phyloP scores from a whole-genome alignment of 345 rosid species.

The Stellera chamaejasme region DNA sequence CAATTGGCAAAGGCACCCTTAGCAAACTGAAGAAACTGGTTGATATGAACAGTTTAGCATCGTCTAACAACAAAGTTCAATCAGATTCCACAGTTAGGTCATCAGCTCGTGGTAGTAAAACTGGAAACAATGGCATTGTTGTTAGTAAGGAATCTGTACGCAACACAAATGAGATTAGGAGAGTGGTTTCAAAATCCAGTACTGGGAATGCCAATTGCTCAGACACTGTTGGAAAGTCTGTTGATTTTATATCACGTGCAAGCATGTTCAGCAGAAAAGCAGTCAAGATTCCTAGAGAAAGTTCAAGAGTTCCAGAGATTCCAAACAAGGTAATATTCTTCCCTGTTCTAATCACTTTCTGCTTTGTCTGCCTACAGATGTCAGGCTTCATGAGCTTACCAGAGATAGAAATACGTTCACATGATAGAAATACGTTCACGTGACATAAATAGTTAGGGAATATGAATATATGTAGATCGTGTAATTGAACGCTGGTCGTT shows the following conservation, averaged over 20 bases:
- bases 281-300: constrained; percentile 25
- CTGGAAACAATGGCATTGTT: constrained; percentile 14
- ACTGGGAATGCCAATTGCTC: constrained; percentile 41
- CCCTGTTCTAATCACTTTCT: constrained; percentile 9
- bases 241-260: constrained; percentile 28
- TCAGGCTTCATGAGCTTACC: neutral
- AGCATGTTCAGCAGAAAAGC: constrained; percentile 29
- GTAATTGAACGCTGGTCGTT: neutral
- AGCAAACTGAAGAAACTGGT: constrained; percentile 15
- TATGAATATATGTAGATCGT: neutral
- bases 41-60: constrained; percentile 7
- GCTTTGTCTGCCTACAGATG: neutral
- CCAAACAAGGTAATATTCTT: constrained; percentile 39
- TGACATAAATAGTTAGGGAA: neutral
- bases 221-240: constrained; percentile 20
- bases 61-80: constrained; percentile 2
- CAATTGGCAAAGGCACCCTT: constrained; percentile 21
- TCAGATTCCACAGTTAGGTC: constrained; percentile 1
- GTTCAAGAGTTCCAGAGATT: constrained; percentile 23
- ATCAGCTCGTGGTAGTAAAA: constrained; percentile 19
- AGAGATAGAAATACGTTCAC: neutral
- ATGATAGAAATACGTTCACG: neutral
- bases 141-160: constrained; percentile 17
- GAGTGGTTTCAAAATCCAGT: constrained; percentile 29
- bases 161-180: constrained; percentile 24